A percentile compares a stretch with the other conserved stretches of the same genome.
Evolutionary conservation across 768 basidiomycete species (phyloP).

Genomic region (Boletus huronensis): DNA sequence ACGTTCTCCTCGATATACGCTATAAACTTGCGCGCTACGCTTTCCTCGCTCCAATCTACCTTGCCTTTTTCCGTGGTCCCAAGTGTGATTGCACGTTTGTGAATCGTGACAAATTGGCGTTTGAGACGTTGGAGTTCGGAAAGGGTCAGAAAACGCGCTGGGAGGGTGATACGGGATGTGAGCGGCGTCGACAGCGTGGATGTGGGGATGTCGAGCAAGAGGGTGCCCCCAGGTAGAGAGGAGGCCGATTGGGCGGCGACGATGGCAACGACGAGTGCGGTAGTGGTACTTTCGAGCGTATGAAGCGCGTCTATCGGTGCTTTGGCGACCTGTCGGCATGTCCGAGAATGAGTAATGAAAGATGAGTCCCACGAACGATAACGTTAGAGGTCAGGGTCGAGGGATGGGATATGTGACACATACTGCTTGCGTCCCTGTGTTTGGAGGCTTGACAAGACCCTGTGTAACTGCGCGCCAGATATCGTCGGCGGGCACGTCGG

Average conservation of each 20-base stretch:
- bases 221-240: slow-evolving; percentile 43
- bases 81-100: slow-evolving; percentile 85
- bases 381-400: neutral
- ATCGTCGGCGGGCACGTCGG: slow-evolving; percentile 56
- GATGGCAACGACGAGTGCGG: slow-evolving; percentile 66
- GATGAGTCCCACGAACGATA: neutral
- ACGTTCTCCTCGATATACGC: slow-evolving; percentile 70
- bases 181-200: slow-evolving; percentile 36
- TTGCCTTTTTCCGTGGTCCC: slow-evolving; percentile 74
- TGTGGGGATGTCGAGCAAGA: slow-evolving; percentile 32
- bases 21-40: slow-evolving; percentile 67
- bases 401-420: slow-evolving; percentile 21
- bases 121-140: slow-evolving; percentile 87
- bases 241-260: slow-evolving; percentile 59
- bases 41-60: slow-evolving; percentile 75
- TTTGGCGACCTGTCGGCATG: slow-evolving; percentile 55
- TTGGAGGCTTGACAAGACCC: slow-evolving; percentile 82
- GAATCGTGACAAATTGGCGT: slow-evolving; percentile 85
- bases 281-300: slow-evolving; percentile 75
- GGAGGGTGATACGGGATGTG: slow-evolving; percentile 55
- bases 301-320: slow-evolving; percentile 88
- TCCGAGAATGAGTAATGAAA: no score
- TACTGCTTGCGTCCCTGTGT: slow-evolving; percentile 75
- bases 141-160: slow-evolving; percentile 69
- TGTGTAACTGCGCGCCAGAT: slow-evolving; percentile 83